Evolutionary conservation across 768 basidiomycete species (phyloP).

Genomic region (Amanita jacksonii): DNA sequence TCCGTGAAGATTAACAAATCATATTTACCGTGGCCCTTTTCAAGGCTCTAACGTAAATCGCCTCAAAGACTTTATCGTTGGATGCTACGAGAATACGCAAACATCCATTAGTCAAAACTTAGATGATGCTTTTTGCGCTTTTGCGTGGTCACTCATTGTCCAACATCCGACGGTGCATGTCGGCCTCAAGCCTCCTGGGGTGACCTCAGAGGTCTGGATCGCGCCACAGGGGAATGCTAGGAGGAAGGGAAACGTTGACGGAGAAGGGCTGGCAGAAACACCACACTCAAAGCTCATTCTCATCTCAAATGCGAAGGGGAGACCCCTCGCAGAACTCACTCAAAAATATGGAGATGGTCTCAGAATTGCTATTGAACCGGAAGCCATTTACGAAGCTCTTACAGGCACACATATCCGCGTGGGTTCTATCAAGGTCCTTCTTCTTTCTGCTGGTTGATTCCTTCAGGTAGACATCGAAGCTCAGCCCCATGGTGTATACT

Average conservation of each 20-base stretch:
- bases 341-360: conserved; percentile 50
- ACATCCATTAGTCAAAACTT: conserved; percentile 40
- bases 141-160: conserved; percentile 74
- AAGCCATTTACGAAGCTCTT: conserved; percentile 67
- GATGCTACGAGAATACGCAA: conserved; percentile 46
- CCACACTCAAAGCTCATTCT: conserved; percentile 37
- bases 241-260: conserved; percentile 52
- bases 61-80: conserved; percentile 56
- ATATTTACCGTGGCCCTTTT: neutral
- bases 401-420: conserved; percentile 84
- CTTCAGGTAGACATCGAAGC: conserved; percentile 51
- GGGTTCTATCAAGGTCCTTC: conserved; percentile 18
- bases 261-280: conserved; percentile 35
- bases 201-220: conserved; percentile 61
- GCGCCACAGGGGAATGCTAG: conserved; percentile 66
- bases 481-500: conserved; percentile 80
- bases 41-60: conserved; percentile 70
- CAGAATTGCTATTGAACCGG: conserved; percentile 66
- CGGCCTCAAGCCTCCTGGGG: conserved; percentile 55
- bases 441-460: conserved; percentile 7
- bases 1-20: neutral
- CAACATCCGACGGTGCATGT: conserved; percentile 68
- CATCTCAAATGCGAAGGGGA: conserved; percentile 45
- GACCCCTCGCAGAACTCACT: conserved; percentile 47
- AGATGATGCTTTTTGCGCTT: conserved; percentile 70